Evolutionary conservation across 2,329 filamentous ascomycete genomes (phyloP), one percentile per base, ranked within the genome.

Genomic region (Nannizzia gypsea): DNA sequence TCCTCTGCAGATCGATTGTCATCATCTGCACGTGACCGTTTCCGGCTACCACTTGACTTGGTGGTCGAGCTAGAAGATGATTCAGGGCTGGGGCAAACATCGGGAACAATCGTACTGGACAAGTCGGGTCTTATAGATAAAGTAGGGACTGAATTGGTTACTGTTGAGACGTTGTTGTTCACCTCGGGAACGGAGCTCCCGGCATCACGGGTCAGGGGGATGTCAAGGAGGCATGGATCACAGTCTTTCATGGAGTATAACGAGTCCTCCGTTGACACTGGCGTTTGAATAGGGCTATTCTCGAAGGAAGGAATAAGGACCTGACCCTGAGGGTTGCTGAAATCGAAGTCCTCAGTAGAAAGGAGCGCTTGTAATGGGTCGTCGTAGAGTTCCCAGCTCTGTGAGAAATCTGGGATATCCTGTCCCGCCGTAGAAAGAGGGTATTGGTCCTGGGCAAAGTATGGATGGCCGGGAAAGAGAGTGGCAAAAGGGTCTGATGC

Each of bases 1-100:
- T 63, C 62, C 28, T 38, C 36, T 22, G 31, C 20, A 26, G 55
- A 57, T 42, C 38, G 55, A 5, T 26, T 44, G 6, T n/a, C 38
- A 17, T 20, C 28, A 34, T 40, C 38, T 15, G 11, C 55, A 34
- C 55, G 50, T 17, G 28, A n/a, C n/a, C 50, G 50, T 26, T 54
- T 54, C 9, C 20, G 54, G 17, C 22, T 31, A 15, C 26, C 24
- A 22, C 9, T 40, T 42, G 54, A 56, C 34, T 56, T 13, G 22
- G 54, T 20, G 22, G 38, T 56, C 11, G 26, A 34, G 17, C 13
- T 56, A 3, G 54, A 40, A n/a, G 34, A 40, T 15, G 54, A 56
- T 34, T 34, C 34, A 2, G 54, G 38, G 26, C 54, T 56, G 22
- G 15, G 28, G 3, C 26, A 13, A 34, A 17, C 13, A 34, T 17